Base-by-base conservation (phyloP, 2,329 filamentous ascomycete species). In the Neofusicoccum ribis region DNA sequence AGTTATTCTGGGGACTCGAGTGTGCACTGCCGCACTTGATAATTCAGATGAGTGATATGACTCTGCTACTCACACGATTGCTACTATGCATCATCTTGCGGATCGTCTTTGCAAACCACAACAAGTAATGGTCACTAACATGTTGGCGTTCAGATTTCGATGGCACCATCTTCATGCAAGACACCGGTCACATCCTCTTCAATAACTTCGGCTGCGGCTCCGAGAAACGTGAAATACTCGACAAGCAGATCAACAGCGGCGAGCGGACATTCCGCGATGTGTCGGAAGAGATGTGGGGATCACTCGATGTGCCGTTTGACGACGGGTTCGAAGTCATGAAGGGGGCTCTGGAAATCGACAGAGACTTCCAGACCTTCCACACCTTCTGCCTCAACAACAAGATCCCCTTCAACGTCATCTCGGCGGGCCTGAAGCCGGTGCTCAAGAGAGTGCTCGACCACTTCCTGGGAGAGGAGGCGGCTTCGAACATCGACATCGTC, bases 241-340 rank as follows among this genome's bases (percentile, higher is more conserved):
- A 90, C 66, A 79, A 84, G 66, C 86, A 90, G 70, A 88, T 90
- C 76, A 86, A 88, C 70, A 81, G 77, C 3, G 88, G 88, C 72
- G 85, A 88, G 73, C 84, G 88, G 14, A 87, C 86, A 0, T 90
- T 90, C 80, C 82, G 87, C 59, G 88, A 90, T 3, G 87, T 88
- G n/a, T 89, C 87, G 0, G 88, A 90, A 69, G 88, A 90, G 74
- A 89, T 90, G 85, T 90, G 88, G 86, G 85, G 84, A 7, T 89
- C 87, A 0, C 78, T 91, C 8, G 82, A 86, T 67, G 83, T 90
- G 0, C 87, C 88, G 1, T 90, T 90, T 71, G 88, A 89, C 27
- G 85, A 89, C 67, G 88, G 88, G 14, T 90, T 90, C 77, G 80
- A 85, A 63, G 80, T 89, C 36, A 88, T 90, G 84, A 82, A 87